Percentiles rank a stretch among this genome's conserved stretches.
These are phyloP conservation scores for Phytophthora pinifolia DNA, from an alignment of 352 stramenopile species.

Conservation along the genomic window DNA sequence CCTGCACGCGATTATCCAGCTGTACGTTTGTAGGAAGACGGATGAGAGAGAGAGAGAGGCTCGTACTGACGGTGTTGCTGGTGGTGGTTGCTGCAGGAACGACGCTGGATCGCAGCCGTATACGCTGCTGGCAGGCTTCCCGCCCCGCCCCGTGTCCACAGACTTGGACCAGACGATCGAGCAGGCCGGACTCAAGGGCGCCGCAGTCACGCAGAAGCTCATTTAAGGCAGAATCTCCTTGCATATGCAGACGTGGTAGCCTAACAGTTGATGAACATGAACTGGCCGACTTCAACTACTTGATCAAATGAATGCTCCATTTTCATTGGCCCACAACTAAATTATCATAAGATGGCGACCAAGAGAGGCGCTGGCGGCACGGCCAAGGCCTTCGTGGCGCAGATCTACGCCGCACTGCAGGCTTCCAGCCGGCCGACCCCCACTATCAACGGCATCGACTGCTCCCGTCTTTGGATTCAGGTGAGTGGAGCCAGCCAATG, in stretches of 20 bases:
- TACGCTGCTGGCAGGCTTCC: slow-evolving; percentile 91
- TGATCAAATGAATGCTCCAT: no score
- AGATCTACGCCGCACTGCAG: slow-evolving; percentile 51
- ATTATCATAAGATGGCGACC: slow-evolving; percentile 2
- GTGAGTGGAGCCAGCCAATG: slow-evolving; percentile 16
- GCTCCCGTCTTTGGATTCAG: slow-evolving; percentile 79
- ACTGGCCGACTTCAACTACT: no score
- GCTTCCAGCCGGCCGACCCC: slow-evolving; percentile 38
- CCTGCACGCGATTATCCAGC: slow-evolving; percentile 85
- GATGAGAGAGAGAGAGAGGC: slow-evolving; percentile 1
- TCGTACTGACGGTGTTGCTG: background rate
- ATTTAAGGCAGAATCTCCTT: slow-evolving; percentile 39
- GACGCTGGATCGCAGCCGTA: slow-evolving; percentile 80
- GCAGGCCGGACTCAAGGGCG: slow-evolving; percentile 89
- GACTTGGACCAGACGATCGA: slow-evolving; percentile 90
- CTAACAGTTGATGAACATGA: no score
- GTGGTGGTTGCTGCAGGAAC: slow-evolving; percentile 40
- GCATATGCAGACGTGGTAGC: background rate
- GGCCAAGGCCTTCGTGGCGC: slow-evolving; percentile 59
- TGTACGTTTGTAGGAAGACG: slow-evolving; percentile 36
- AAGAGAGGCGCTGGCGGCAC: slow-evolving; percentile 26
- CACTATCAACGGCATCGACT: slow-evolving; percentile 60
- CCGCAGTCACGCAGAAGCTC: slow-evolving; percentile 92
- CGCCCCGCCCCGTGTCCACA: slow-evolving; percentile 82
- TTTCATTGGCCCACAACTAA: slow-evolving; percentile 4